These are phyloP conservation scores for Poa annua DNA, from an alignment of 176 grass and related monocot genomes.

Conservation along the genomic window DNA sequence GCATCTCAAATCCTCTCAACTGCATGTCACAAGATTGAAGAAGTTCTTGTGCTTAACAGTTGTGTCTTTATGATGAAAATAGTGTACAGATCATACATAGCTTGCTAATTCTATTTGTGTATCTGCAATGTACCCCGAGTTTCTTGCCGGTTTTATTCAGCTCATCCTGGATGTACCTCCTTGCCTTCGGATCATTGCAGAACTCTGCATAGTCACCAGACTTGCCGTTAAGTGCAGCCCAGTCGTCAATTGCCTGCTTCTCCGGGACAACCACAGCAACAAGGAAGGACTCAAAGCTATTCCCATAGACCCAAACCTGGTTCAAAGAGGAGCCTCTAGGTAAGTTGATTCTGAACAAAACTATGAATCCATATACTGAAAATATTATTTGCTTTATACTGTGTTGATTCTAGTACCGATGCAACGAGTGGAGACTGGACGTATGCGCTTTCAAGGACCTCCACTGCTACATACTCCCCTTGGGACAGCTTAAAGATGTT, in stretches of 20 bases:
- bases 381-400: neutral
- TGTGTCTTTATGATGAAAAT: neutral
- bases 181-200: slow-evolving; percentile 67
- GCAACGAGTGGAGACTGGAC: slow-evolving; percentile 67
- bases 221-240: slow-evolving; percentile 64
- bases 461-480: slow-evolving; percentile 92
- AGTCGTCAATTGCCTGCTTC: slow-evolving; percentile 70
- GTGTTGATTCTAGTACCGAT: slow-evolving; percentile 21
- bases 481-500: slow-evolving; percentile 98
- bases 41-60: neutral
- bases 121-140: slow-evolving; percentile 45
- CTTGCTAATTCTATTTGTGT: neutral
- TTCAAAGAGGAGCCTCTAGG: neutral
- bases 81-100: neutral
- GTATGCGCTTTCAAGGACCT: slow-evolving; percentile 78
- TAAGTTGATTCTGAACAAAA: slow-evolving; percentile 5
- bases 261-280: slow-evolving; percentile 88
- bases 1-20: slow-evolving; percentile 97
- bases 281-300: slow-evolving; percentile 92
- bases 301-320: slow-evolving; percentile 96
- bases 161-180: slow-evolving; percentile 67
- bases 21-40: slow-evolving; percentile 29
- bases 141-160: slow-evolving; percentile 75
- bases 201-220: slow-evolving; percentile 56
- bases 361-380: neutral